Percentiles rank a stretch among this genome's conserved stretches.
phyloP scores from a whole-genome alignment of 23 red algal genomes.

The Gracilariopsis chorda region DNA sequence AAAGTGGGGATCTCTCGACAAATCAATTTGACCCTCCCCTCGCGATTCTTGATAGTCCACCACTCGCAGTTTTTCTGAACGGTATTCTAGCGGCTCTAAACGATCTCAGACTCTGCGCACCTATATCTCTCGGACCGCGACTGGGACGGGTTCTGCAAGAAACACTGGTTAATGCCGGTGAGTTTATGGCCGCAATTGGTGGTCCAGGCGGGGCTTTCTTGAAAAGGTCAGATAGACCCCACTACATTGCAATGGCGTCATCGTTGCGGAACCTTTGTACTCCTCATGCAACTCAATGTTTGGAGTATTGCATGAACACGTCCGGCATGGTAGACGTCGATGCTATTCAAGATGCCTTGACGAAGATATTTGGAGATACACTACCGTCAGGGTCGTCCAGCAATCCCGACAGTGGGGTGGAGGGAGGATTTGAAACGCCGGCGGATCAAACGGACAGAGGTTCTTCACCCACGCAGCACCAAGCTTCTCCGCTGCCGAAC shows the following conservation, averaged over 20 bases:
- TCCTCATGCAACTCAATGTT: slow-evolving; percentile 22
- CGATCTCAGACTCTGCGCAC: slow-evolving; percentile 72
- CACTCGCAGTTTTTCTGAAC: slow-evolving; percentile 86
- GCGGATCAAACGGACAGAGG: no score
- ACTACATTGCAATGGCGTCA: slow-evolving; percentile 42
- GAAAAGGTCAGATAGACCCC: slow-evolving; percentile 65
- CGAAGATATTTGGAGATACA: slow-evolving; percentile 42
- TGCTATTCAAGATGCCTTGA: slow-evolving; percentile 22
- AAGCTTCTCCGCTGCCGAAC: no score
- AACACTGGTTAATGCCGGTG: slow-evolving; percentile 31
- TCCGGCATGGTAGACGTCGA: slow-evolving; percentile 23
- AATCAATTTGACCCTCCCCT: slow-evolving; percentile 56
- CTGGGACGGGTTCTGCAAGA: slow-evolving; percentile 22
- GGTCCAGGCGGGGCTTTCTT: slow-evolving; percentile 71
- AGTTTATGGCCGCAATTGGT: slow-evolving; percentile 55
- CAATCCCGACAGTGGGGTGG: no score
- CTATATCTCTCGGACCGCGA: slow-evolving; percentile 29
- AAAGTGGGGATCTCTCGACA: neutral
- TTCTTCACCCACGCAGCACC: no score
- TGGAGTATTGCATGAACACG: slow-evolving; percentile 56
- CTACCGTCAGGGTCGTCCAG: no score
- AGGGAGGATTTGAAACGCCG: no score
- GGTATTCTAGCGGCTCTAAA: slow-evolving; percentile 87
- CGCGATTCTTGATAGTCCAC: slow-evolving; percentile 65
- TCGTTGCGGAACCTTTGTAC: slow-evolving; percentile 58